Base-by-base conservation (phyloP, 495 filamentous ascomycete genomes). In the Thermothielavioides terrestris region DNA sequence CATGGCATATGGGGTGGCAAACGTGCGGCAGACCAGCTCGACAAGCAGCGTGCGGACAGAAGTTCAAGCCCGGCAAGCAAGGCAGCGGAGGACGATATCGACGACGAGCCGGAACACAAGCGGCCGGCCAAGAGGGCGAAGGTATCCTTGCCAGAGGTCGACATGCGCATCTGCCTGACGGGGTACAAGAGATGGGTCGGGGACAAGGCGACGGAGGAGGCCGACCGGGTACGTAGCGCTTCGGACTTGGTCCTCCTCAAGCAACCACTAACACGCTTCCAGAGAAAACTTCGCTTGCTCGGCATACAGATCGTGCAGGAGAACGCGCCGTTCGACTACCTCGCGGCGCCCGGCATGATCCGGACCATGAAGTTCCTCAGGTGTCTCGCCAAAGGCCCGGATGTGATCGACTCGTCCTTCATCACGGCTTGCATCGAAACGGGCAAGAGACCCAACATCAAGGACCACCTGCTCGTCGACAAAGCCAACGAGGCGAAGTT, bases 331-430 rank as follows among this genome's bases (percentile, higher is more conserved):
- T 92, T 84, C 67, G 84, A 87, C 48, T 85, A 96, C 64, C 78
- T 99, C 12, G 89, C 89, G 12, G 91, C 92, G 2, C 92, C 92
- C 1, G 72, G 77, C 7, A 79, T 97, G 52, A 77, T 95, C 14
- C 82, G 91, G 30, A 99, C 92, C 0, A 79, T 84, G 49, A 99
- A 99, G 57, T 99, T 99, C 60, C 82, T 96, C 35, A 80, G 80
- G 40, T 87, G 88, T 27, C 66, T 99, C 7, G 89, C 92, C 11
- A 78, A 76, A 52, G 88, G 81, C 1, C 86, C 88, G 0, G 73
- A 77, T 2, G 77, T 97, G 28, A 69, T 95, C 31, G 79, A 76
- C 34, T 83, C 82, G 0, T 77, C 81, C n/a, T 99, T 85, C 68
- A 77, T 96, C 49, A 84, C 88, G 23, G 70, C 75, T 10, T 89